These are phyloP conservation scores for Durotheca rogersii DNA, from an alignment of 495 filamentous ascomycete species.

Conservation along the genomic window DNA sequence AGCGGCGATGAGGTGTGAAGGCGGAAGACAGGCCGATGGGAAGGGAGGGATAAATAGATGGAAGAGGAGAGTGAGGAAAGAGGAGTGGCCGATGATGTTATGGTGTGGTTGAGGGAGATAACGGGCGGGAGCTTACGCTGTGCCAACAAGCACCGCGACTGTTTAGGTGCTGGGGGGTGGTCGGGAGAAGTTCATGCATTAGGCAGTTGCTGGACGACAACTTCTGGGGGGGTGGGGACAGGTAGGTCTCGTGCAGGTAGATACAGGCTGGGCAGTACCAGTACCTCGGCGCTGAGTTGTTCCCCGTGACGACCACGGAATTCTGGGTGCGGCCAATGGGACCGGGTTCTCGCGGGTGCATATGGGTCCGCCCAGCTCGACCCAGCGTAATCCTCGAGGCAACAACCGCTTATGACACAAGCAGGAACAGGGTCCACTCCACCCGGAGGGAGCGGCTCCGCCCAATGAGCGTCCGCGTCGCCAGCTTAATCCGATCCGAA, in stretches of 20 bases:
- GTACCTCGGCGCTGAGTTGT: conserved; percentile 16
- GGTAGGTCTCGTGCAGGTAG: conserved; percentile 25
- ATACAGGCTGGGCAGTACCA: conserved; percentile 11
- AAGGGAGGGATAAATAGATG: conserved; percentile 6
- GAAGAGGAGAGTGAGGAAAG: conserved; percentile 11
- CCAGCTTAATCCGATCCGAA: conserved; percentile 22
- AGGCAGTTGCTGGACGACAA: not conserved
- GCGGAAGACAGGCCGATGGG: conserved; percentile 1
- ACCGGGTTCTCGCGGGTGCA: conserved; percentile 1
- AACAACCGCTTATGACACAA: conserved; percentile 31
- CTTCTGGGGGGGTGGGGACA: conserved; percentile 18
- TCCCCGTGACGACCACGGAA: conserved; percentile 13
- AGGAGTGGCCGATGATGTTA: conserved; percentile 29
- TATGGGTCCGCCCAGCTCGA: conserved; percentile 14
- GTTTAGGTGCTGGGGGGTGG: conserved; percentile 11
- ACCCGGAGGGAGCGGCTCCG: not conserved
- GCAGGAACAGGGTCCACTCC: conserved; percentile 24
- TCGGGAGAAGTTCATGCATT: conserved; percentile 7
- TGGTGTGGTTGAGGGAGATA: conserved; percentile 25
- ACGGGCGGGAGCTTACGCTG: too few species aligned
- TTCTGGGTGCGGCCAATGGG: conserved; percentile 13
- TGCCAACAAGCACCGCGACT: too few species aligned
- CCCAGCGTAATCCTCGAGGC: conserved; percentile 26
- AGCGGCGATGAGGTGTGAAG: conserved; percentile 8
- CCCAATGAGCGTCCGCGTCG: conserved; percentile 15